Conservation (phyloP, 1,284 basidiomycete species). For the Moesziomyces antarcticus region DNA sequence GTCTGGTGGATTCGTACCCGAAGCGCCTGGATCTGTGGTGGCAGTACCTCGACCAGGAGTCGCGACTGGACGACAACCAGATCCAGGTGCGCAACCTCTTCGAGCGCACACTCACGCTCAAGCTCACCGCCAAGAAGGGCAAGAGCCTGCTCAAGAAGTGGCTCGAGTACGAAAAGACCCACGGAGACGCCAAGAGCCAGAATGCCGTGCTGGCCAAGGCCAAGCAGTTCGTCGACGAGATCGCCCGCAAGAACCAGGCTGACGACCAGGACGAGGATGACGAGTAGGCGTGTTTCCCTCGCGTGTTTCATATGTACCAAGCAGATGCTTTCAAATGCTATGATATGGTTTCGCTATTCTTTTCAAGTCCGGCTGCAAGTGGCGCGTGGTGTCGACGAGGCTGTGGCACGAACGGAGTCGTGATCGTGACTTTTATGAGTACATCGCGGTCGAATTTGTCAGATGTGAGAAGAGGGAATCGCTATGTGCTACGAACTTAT, state of each 20-base stretch:
- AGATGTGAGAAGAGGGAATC: too few species aligned
- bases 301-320: background rate
- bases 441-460: too few species aligned
- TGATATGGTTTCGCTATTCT: background rate
- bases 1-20: constrained; percentile 91
- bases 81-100: constrained; percentile 75
- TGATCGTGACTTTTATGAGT: too few species aligned
- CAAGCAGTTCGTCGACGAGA: constrained; percentile 73
- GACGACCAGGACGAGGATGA: constrained; percentile 36
- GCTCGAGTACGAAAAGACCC: constrained; percentile 85
- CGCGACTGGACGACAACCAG: constrained; percentile 59
- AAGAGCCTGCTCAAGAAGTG: constrained; percentile 91
- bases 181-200: constrained; percentile 88
- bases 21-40: constrained; percentile 96
- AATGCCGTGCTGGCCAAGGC: constrained; percentile 86
- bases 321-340: constrained; percentile 6
- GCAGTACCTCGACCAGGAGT: constrained; percentile 96
- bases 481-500: too few species aligned
- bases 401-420: too few species aligned
- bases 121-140: constrained; percentile 93
- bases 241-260: constrained; percentile 23
- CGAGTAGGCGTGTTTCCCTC: constrained; percentile 3
- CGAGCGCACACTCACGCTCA: constrained; percentile 81
- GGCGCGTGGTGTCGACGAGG: background rate
- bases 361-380: background rate